Evolutionary conservation across 2,329 filamentous ascomycete species (phyloP).

Genomic region (Penicillium verrucosum): DNA sequence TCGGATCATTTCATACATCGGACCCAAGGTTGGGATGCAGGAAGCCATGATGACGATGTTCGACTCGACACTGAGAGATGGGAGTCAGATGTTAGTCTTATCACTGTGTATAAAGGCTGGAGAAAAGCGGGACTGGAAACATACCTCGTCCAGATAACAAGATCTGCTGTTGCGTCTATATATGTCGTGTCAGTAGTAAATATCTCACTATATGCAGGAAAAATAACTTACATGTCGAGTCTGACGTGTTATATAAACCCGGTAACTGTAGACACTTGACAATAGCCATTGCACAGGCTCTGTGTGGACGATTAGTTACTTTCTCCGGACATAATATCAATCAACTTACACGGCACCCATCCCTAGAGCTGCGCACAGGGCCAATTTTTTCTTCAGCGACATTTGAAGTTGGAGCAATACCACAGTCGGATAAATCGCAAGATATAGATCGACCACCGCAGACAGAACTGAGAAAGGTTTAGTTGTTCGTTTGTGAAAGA

Average conservation of each 20-base stretch:
- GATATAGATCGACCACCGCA: conserved; percentile 32
- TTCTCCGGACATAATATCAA: neutral
- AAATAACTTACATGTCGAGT: neutral
- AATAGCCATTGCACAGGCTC: conserved; percentile 32
- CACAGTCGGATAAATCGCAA: conserved; percentile 32
- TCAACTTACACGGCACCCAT: neutral
- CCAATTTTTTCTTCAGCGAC: conserved; percentile 26
- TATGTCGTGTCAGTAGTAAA: neutral
- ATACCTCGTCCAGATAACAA: conserved; percentile 3
- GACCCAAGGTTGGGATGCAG: conserved; percentile 36
- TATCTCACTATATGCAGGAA: neutral
- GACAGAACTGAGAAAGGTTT: conserved; percentile 21
- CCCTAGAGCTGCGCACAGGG: neutral
- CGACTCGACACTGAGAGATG: conserved; percentile 27
- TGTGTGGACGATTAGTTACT: conserved; percentile 11
- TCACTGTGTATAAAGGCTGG: neutral
- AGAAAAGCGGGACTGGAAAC: neutral
- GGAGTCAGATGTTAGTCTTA: neutral
- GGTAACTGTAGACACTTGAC: conserved; percentile 33
- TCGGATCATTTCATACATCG: conserved; percentile 29
- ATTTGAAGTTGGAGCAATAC: conserved; percentile 35
- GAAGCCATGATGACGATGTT: conserved; percentile 36
- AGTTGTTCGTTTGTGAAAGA: neutral
- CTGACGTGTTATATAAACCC: conserved; percentile 20
- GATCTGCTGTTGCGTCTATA: conserved; percentile 1